These are phyloP conservation scores for Saccharomyces mikatae DNA, from an alignment of 805 yeast species.

Conservation along the genomic window DNA sequence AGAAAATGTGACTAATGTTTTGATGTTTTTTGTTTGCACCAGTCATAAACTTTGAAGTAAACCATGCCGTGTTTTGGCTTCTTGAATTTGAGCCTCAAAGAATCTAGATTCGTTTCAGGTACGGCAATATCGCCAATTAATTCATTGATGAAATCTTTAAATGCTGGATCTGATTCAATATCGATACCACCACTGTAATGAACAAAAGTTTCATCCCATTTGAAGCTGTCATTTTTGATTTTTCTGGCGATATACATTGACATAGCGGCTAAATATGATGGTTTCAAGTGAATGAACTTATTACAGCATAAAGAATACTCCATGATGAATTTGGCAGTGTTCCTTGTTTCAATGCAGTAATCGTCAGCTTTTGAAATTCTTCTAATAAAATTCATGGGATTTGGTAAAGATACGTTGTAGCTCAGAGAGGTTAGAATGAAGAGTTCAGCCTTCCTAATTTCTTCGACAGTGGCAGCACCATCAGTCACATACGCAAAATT, in stretches of 20 bases:
- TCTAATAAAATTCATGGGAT: slow-evolving; percentile 82
- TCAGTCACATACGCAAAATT: slow-evolving; percentile 84
- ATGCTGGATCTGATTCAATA: slow-evolving; percentile 11
- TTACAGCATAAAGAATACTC: slow-evolving; percentile 74
- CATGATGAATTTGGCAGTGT: slow-evolving; percentile 72
- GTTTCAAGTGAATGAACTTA: slow-evolving; percentile 61
- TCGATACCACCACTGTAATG: slow-evolving; percentile 24
- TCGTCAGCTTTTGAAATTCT: slow-evolving; percentile 84
- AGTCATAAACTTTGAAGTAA: slow-evolving; percentile 10
- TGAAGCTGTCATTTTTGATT: slow-evolving; percentile 34
- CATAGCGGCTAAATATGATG: slow-evolving; percentile 73
- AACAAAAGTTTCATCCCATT: slow-evolving; percentile 20
- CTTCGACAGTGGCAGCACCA: slow-evolving; percentile 76
- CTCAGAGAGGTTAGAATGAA: slow-evolving; percentile 61
- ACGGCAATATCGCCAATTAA: slow-evolving; percentile 24
- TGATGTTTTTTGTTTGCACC: slow-evolving; percentile 10
- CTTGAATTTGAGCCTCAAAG: slow-evolving; percentile 19
- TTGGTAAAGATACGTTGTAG: slow-evolving; percentile 75
- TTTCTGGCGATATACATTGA: slow-evolving; percentile 75
- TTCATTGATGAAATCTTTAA: slow-evolving; percentile 14
- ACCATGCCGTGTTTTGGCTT: slow-evolving; percentile 16
- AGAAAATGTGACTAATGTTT: neutral
- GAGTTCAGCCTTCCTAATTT: slow-evolving; percentile 75
- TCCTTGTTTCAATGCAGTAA: slow-evolving; percentile 73
- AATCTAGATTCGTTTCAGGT: slow-evolving; percentile 26